Base-by-base conservation (phyloP, 306 rosid genomes). In the Acacia acuminata region DNA sequence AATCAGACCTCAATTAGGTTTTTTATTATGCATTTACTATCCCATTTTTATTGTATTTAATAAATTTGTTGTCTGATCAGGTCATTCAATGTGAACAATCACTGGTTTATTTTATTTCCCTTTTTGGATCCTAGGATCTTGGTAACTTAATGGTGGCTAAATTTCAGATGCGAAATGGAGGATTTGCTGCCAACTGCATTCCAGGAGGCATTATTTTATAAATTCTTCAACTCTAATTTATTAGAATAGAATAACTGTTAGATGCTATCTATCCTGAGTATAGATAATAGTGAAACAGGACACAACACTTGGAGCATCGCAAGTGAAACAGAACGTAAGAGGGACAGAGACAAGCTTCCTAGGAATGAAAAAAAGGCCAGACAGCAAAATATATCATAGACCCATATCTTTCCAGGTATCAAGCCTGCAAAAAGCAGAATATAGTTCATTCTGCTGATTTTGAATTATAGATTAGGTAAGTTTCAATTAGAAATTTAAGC, bases 231-330 rank as follows among this genome's bases (percentile, higher is more conserved):
- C 61, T 7, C 69, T 36, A 76, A 87, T 82, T 25, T 58, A 85
- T 79, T 48, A 67, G 78, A 38, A 82, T 36, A 78, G 50, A 79
- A 84, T 43, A 42, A 48, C 43, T 44, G 51, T 61, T 77, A 69
- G 63, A 27, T 77, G 51, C 36, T 63, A 70, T 77, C 78, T 68
- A 70, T 73, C 75, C 83, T 47, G 69, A 82, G 53, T 22, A 13
- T 40, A 15, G 58, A 73, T 22, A 47, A 47, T n/a, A 24, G 32
- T 8, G 47, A 40, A 56, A 70, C 40, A 25, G 40, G 10, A 68
- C 40, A 30, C 5, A 27, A 4, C 61, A 73, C 43, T 48, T 15
- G 3, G 61, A 10, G 38, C 40, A 47, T 7, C 60, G 0, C 10
- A 7, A 73, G 16, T 27, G 43, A 55, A 8, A 20, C 25, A 58